A percentile compares a stretch with the other conserved stretches of the same genome.
phyloP scores from a whole-genome alignment of 148 eudicot species.

The Pharnaceum exiguum region DNA sequence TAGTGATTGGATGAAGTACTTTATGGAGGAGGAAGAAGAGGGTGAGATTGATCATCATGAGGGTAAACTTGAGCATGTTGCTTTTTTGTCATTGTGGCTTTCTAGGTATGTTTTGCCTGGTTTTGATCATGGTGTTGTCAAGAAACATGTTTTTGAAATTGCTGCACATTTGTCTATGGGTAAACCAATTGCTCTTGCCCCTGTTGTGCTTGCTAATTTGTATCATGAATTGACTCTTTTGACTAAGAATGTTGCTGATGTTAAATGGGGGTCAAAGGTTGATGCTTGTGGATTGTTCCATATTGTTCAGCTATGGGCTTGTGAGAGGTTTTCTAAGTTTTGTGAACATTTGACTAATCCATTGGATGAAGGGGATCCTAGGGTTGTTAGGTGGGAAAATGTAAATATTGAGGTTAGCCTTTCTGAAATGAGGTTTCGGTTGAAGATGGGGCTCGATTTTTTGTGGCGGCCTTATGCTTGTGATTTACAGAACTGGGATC shows the following conservation, averaged over 20 bases:
- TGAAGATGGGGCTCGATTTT: conserved; percentile 17
- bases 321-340: conserved; percentile 31
- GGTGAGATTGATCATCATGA: conserved; percentile 24
- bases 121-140: neutral
- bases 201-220: conserved; percentile 31
- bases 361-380: conserved; percentile 28
- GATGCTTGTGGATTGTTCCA: conserved; percentile 23
- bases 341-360: conserved; percentile 26
- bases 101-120: conserved; percentile 37
- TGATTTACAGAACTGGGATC: conserved; percentile 29
- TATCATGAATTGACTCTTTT: conserved; percentile 24
- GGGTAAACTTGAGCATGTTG: conserved; percentile 31
- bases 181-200: conserved; percentile 20
- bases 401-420: conserved; percentile 12
- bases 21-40: conserved; percentile 26
- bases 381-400: conserved; percentile 35
- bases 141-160: conserved; percentile 26
- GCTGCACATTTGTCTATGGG: conserved; percentile 31
- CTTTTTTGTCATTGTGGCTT: conserved; percentile 39
- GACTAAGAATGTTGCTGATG: conserved; percentile 7
- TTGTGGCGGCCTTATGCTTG: conserved; percentile 37
- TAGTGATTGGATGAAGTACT: conserved; percentile 26
- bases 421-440: conserved; percentile 13
- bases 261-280: conserved; percentile 7
- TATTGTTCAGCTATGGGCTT: conserved; percentile 41